Conservation (phyloP, 352 stramenopile genomes). For the Phytophthora crassamura region DNA sequence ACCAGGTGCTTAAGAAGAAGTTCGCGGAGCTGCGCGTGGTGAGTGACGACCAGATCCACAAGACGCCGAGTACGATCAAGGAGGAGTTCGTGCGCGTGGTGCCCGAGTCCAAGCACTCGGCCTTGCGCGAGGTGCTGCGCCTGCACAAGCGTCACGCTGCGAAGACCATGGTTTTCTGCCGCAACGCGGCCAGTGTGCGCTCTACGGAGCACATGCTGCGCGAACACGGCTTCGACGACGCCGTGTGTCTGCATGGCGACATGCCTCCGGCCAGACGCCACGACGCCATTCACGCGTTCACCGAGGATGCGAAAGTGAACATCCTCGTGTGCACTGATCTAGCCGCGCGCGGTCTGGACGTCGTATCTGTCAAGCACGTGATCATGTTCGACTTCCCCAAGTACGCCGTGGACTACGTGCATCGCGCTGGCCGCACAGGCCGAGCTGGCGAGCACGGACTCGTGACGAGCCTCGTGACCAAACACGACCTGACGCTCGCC, state of each 20-base stretch:
- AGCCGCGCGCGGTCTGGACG: slow-evolving; percentile 92
- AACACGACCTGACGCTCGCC: slow-evolving; percentile 69
- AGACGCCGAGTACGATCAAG: slow-evolving; percentile 61
- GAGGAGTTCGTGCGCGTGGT: slow-evolving; percentile 76
- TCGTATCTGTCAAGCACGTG: slow-evolving; percentile 89
- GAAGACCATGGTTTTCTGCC: slow-evolving; percentile 84
- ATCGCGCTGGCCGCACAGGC: slow-evolving; percentile 85
- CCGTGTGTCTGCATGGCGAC: slow-evolving; percentile 77
- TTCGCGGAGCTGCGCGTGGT: slow-evolving; percentile 71
- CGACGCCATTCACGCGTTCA: slow-evolving; percentile 66
- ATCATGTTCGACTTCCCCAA: slow-evolving; percentile 95
- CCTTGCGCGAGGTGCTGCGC: slow-evolving; percentile 63
- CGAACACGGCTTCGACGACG: slow-evolving; percentile 66
- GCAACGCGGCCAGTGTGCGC: slow-evolving; percentile 72
- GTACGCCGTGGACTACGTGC: slow-evolving; percentile 94
- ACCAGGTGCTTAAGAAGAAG: slow-evolving; percentile 75
- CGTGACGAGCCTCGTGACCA: slow-evolving; percentile 82
- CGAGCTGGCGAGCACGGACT: slow-evolving; percentile 62
- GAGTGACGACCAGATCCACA: slow-evolving; percentile 73
- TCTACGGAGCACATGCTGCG: slow-evolving; percentile 87
- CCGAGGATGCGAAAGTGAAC: slow-evolving; percentile 42
- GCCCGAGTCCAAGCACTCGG: slow-evolving; percentile 73
- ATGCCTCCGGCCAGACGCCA: slow-evolving; percentile 68
- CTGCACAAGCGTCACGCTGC: slow-evolving; percentile 43
- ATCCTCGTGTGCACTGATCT: slow-evolving; percentile 95